phyloP scores from a whole-genome alignment of 1,139 yeast species.

The Candida sojae region DNA sequence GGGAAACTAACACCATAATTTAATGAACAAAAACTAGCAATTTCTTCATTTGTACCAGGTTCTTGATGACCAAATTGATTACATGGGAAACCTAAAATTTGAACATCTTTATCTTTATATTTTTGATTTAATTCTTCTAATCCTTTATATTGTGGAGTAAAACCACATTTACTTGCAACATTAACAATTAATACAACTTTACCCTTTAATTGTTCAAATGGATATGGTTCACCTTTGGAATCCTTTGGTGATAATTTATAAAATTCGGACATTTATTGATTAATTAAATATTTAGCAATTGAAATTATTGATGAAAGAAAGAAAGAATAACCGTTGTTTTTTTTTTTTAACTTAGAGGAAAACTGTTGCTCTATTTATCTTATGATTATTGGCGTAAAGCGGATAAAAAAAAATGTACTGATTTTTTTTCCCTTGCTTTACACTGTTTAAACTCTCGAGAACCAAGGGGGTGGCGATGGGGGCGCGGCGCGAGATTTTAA shows the following conservation, averaged over 20 bases:
- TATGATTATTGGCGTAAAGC: too few relatives aligned
- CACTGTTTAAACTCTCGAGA: too few relatives aligned
- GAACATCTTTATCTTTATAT: slow-evolving; percentile 67
- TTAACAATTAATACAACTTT: slow-evolving; percentile 90
- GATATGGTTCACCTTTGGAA: slow-evolving; percentile 57
- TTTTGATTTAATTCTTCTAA: slow-evolving; percentile 81
- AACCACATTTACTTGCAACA: slow-evolving; percentile 90
- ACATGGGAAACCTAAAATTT: slow-evolving; percentile 83
- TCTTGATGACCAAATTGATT: slow-evolving; percentile 65
- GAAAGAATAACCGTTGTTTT: background rate
- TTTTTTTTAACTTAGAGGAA: background rate
- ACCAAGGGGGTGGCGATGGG: too few relatives aligned
- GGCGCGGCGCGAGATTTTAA: too few relatives aligned
- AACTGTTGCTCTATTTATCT: too few relatives aligned
- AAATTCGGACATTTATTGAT: slow-evolving; percentile 34
- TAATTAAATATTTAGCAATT: background rate
- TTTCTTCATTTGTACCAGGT: slow-evolving; percentile 44
- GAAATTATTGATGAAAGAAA: background rate
- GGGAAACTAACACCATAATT: slow-evolving; percentile 77
- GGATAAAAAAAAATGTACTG: too few relatives aligned
- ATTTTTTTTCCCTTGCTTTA: too few relatives aligned
- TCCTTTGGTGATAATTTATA: slow-evolving; percentile 44
- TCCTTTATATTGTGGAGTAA: slow-evolving; percentile 78
- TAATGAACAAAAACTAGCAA: slow-evolving; percentile 38
- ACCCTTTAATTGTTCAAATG: slow-evolving; percentile 73